Evolutionary conservation across 352 stramenopile species (phyloP), one percentile per base, ranked within the genome.

Genomic region (Phytophthora uliginosa): DNA sequence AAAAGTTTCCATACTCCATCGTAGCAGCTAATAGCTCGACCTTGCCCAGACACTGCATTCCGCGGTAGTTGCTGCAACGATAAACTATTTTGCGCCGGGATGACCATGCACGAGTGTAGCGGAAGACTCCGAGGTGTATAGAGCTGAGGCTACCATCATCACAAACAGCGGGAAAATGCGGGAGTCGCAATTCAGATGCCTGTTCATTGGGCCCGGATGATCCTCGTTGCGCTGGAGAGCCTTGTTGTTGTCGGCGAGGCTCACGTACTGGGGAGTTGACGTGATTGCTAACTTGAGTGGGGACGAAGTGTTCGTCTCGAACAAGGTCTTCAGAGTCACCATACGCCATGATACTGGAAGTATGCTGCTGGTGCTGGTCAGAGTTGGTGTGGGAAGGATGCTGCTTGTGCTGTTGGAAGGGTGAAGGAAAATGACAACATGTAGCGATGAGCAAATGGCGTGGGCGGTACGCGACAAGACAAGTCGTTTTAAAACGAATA

Each of bases 61-160:
- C 34, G 3, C 55, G 33, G 12, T 62, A 62, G 22, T 36, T 38
- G 24, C 55, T 62, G 20, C 36, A 61, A 1, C 36, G 17, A 26
- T 51, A 61, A 8, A 52, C 34, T 12, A 47, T 51, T 0, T 62
- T 62, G 12, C 55, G 33, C 0, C 36, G 20, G 0, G 22, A 62
- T 6, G 36, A 20, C 20, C 55, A 51, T 4, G 20, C 55, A 13
- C 36, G 33, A 4, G 55, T 51, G 33, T 62, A 62, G 2, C 13
- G 34, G 6, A 51, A 62, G 36, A 34, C 55, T 4, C 15, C 12
- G 3, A 45, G 55, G 20, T 51, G 13, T n/a, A 52, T 62, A 4
- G 12, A 33, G 26, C 31, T 62, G 17, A 53, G 5, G n/a, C 26
- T 36, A 33, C 24, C 15, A 6, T n/a, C 24, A 71, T 71, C 55